phyloP scores from a whole-genome alignment of 2,329 filamentous ascomycete species.

The Pezicula rhizophila region DNA sequence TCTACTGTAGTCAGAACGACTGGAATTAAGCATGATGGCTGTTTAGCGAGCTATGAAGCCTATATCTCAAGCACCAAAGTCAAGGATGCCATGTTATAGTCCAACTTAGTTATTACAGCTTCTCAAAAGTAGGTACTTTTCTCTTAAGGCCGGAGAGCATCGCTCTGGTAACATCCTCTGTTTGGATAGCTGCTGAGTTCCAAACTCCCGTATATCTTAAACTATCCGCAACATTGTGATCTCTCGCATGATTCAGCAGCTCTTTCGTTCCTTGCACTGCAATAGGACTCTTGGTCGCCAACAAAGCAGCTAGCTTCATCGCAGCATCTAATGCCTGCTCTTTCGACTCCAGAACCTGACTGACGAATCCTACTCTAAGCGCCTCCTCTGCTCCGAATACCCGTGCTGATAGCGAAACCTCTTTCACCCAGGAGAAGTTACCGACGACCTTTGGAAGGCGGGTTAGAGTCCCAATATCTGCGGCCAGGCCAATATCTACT shows the following conservation, averaged over 20 bases:
- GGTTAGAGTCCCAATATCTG: constrained; percentile 70
- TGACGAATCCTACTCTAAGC: constrained; percentile 63
- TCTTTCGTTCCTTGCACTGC: constrained; percentile 86
- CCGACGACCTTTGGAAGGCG: constrained; percentile 70
- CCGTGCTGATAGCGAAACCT: constrained; percentile 66
- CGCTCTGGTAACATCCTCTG: constrained; percentile 67
- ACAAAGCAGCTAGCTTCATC: constrained; percentile 54
- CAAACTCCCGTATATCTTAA: constrained; percentile 80
- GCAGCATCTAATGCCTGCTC: constrained; percentile 55
- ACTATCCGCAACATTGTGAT: constrained; percentile 70
- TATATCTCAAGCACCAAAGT: too few species aligned
- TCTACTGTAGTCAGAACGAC: too few species aligned
- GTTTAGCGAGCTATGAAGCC: too few species aligned
- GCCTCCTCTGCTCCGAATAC: constrained; percentile 67
- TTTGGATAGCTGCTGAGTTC: constrained; percentile 82
- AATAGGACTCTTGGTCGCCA: constrained; percentile 80
- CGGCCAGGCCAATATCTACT: constrained; percentile 75
- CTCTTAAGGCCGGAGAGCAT: constrained; percentile 73
- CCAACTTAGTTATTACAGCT: constrained; percentile 49
- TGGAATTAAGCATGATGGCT: too few species aligned
- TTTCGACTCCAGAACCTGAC: constrained; percentile 58
- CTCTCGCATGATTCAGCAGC: constrained; percentile 73
- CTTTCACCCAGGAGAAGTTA: constrained; percentile 70
- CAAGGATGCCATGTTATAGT: too few species aligned
- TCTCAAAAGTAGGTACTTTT: constrained; percentile 76